Evolutionary conservation across 345 rosid genomes (phyloP).

Genomic region (Ricinus communis): DNA sequence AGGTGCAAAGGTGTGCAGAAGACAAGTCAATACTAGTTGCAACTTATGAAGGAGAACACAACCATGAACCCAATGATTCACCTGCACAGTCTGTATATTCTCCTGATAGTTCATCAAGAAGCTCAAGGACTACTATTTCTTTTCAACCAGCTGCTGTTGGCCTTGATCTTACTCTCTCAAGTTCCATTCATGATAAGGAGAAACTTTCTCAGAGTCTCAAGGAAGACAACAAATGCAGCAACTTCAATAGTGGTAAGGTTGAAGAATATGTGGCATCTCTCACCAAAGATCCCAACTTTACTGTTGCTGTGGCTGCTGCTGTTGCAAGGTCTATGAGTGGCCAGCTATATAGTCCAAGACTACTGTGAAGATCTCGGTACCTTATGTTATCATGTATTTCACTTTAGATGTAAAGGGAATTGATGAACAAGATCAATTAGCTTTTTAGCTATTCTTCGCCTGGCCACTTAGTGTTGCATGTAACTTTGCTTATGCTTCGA

Average conservation of each 20-base stretch:
- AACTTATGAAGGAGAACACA: slow-evolving; percentile 66
- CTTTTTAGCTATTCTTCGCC: background rate
- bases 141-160: slow-evolving; percentile 9
- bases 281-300: slow-evolving; percentile 44
- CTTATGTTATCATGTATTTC: too few relatives aligned
- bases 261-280: slow-evolving; percentile 42
- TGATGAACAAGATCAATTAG: background rate
- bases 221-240: slow-evolving; percentile 6
- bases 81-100: background rate
- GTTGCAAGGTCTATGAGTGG: slow-evolving; percentile 40
- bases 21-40: slow-evolving; percentile 45
- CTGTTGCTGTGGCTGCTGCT: slow-evolving; percentile 41
- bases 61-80: slow-evolving; percentile 31
- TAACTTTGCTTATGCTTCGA: too few relatives aligned
- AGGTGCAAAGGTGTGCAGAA: slow-evolving; percentile 55
- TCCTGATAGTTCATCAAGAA: background rate
- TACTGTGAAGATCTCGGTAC: background rate
- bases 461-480: background rate
- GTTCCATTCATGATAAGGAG: background rate
- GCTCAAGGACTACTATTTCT: slow-evolving; percentile 1
- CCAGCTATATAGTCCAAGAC: background rate
- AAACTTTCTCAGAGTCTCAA: background rate
- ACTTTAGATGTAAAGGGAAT: background rate
- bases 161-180: slow-evolving; percentile 40
- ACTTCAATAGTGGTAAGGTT: slow-evolving; percentile 8